Evolutionary conservation across 768 basidiomycete genomes (phyloP).

Genomic region (Gymnopilus junonius): DNA sequence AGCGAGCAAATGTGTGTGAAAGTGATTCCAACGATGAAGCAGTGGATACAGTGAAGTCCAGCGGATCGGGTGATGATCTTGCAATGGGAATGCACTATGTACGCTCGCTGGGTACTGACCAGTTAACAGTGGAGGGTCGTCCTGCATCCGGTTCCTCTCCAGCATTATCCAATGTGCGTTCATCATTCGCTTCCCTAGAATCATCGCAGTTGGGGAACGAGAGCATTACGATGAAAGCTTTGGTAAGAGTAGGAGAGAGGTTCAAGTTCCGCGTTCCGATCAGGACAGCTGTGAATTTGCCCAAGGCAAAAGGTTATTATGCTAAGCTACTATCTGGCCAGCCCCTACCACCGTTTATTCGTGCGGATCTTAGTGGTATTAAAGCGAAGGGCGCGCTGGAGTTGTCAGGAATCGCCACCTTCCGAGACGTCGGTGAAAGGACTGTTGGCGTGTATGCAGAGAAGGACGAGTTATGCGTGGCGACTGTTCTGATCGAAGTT

Average conservation of each 20-base stretch:
- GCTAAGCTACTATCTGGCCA: conserved; percentile 55
- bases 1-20: conserved; percentile 62
- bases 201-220: conserved; percentile 56
- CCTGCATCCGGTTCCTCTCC: conserved; percentile 34
- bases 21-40: conserved; percentile 19
- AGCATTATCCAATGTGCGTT: conserved; percentile 42
- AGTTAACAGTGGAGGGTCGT: conserved; percentile 25
- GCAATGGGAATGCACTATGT: conserved; percentile 74
- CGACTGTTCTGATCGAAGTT: conserved; percentile 61
- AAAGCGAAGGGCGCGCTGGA: conserved; percentile 55
- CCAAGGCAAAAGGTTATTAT: conserved; percentile 41
- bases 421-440: conserved; percentile 56
- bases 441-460: conserved; percentile 58
- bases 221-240: conserved; percentile 42
- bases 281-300: conserved; percentile 22
- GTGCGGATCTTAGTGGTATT: conserved; percentile 50
- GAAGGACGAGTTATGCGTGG: conserved; percentile 55
- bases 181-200: conserved; percentile 68
- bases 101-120: conserved; percentile 65
- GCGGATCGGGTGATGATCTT: conserved; percentile 64
- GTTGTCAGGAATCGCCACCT: conserved; percentile 55
- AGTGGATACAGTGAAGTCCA: conserved; percentile 35
- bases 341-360: conserved; percentile 59
- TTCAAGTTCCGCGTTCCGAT: conserved; percentile 63
- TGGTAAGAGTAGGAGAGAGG: conserved; percentile 59